Evolutionary conservation across 2,329 filamentous ascomycete species (phyloP).

Genomic region (Bipolaris cookei): DNA sequence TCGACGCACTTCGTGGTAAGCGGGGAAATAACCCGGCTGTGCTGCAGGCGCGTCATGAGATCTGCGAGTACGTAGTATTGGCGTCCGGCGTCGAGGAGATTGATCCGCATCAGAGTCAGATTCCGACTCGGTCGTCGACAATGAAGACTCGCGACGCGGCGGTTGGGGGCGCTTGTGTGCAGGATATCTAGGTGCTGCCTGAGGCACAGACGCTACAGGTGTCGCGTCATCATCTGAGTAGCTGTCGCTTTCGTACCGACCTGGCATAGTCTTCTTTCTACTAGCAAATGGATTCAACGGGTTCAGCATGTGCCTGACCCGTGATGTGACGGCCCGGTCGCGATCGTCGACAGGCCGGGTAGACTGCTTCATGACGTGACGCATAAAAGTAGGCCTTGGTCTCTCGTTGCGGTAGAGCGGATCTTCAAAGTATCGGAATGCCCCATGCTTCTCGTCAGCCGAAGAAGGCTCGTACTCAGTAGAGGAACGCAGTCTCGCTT

Average conservation of each 20-base stretch:
- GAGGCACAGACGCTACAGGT: constrained; percentile 34
- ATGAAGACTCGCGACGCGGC: constrained; percentile 44
- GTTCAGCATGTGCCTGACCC: constrained; percentile 46
- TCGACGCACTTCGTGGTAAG: constrained; percentile 39
- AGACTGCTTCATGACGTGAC: constrained; percentile 46
- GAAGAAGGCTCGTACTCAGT: constrained; percentile 47
- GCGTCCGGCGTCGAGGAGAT: constrained; percentile 35
- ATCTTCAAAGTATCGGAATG: constrained; percentile 58
- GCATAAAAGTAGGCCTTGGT: constrained; percentile 52
- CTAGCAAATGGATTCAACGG: constrained; percentile 32
- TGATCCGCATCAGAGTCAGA: constrained; percentile 35
- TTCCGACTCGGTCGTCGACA: constrained; percentile 42
- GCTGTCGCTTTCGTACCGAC: constrained; percentile 38
- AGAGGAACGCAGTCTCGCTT: constrained; percentile 37
- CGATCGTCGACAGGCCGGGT: constrained; percentile 37
- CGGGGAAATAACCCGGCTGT: constrained; percentile 49
- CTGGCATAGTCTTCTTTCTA: constrained; percentile 35
- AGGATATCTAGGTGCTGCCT: constrained; percentile 29
- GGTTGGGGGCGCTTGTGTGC: constrained; percentile 42
- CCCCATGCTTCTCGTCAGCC: constrained; percentile 52
- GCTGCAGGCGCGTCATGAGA: constrained; percentile 53
- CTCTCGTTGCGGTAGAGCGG: constrained; percentile 56
- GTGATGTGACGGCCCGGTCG: constrained; percentile 35
- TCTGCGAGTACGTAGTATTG: constrained; percentile 48
- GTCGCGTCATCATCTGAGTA: constrained; percentile 41